Evolutionary conservation across 805 yeast species (phyloP).

Genomic region (Zygotorulaspora florentina): DNA sequence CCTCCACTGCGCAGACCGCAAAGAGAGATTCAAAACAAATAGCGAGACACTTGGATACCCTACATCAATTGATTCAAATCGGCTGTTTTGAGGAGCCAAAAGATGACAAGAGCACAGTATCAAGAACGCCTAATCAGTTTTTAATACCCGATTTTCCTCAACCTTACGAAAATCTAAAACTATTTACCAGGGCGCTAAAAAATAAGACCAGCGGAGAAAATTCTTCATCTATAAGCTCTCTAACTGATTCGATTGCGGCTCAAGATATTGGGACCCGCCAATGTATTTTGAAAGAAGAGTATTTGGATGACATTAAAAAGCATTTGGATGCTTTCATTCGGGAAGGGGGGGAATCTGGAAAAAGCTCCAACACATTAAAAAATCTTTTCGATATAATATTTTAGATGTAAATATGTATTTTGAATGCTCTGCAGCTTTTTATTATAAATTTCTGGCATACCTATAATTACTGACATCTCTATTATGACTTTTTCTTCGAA

Average conservation of each 20-base stretch:
- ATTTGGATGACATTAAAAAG: constrained; percentile 43
- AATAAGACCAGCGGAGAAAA: constrained; percentile 20
- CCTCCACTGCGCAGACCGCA: constrained; percentile 22
- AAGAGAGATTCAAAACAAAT: constrained; percentile 24
- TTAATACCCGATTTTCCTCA: constrained; percentile 53
- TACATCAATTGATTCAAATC: constrained; percentile 41
- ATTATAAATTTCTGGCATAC: too few species aligned
- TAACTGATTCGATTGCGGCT: constrained; percentile 12
- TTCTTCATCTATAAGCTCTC: neutral
- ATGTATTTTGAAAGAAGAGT: constrained; percentile 48
- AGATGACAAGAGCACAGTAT: neutral
- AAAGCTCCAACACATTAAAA: constrained; percentile 39
- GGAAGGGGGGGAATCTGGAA: constrained; percentile 73
- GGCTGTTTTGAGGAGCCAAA: constrained; percentile 33
- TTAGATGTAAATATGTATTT: neutral
- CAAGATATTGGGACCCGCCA: constrained; percentile 27
- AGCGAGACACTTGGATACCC: constrained; percentile 36
- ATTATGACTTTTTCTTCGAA: neutral
- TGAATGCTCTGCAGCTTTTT: too few species aligned
- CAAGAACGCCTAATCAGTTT: constrained; percentile 37
- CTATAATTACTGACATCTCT: neutral
- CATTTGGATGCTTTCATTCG: constrained; percentile 50
- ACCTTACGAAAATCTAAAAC: constrained; percentile 60
- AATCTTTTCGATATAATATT: constrained; percentile 13
- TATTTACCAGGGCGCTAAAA: constrained; percentile 45